Conservation (phyloP, 2,329 filamentous ascomycete species). For the Malbranchea zuffiana region DNA sequence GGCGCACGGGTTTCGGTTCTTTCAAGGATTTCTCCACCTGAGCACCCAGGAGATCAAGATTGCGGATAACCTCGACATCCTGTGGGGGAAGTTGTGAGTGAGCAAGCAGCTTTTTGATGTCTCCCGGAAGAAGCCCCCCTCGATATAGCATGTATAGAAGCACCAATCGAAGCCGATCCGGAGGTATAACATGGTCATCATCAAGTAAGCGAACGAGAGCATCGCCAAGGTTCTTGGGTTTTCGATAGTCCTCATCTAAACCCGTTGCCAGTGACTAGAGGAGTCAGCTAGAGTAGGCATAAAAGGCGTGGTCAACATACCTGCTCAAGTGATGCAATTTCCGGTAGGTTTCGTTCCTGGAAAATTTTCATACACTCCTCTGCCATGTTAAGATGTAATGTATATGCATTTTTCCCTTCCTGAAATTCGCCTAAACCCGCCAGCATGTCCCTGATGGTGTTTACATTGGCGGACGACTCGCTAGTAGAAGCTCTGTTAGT, state of each 20-base stretch:
- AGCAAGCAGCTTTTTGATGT: conserved; percentile 71
- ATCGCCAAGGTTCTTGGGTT: conserved; percentile 79
- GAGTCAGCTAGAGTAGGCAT: background rate
- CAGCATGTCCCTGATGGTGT: conserved; percentile 94
- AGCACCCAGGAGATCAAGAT: conserved; percentile 68
- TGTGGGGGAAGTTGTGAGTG: conserved; percentile 68
- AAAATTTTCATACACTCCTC: conserved; percentile 96
- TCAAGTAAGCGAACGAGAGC: conserved; percentile 80
- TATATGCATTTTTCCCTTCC: conserved; percentile 90
- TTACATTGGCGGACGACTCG: conserved; percentile 62
- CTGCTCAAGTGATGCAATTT: conserved; percentile 81
- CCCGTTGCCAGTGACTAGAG: conserved; percentile 59
- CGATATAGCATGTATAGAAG: conserved; percentile 77
- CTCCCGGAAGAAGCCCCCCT: conserved; percentile 71
- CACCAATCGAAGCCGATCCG: conserved; percentile 74
- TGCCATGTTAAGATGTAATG: conserved; percentile 89
- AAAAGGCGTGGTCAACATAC: conserved; percentile 24
- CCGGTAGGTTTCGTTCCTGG: conserved; percentile 69
- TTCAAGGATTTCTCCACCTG: conserved; percentile 63
- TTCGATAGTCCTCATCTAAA: conserved; percentile 81
- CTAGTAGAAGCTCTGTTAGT: conserved; percentile 24
- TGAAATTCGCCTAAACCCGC: conserved; percentile 89
- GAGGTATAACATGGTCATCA: conserved; percentile 58
- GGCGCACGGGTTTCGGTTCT: conserved; percentile 56
- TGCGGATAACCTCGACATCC: conserved; percentile 62